Base-by-base conservation (phyloP, 371 early-diverging fungal species). In the Mucor circinelloides region DNA sequence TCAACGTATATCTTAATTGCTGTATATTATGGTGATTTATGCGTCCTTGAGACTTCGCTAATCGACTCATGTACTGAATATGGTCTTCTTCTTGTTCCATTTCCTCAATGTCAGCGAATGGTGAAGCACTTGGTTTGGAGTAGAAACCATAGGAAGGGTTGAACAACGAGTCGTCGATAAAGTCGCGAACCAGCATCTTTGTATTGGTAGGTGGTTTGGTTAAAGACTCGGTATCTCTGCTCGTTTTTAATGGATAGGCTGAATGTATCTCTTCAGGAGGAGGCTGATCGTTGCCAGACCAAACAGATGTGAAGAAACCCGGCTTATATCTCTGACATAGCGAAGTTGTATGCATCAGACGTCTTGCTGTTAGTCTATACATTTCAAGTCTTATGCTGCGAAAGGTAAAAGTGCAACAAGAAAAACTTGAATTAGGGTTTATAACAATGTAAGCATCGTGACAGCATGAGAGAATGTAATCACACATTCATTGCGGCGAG, bases 1-100 rank as follows among this genome's bases (percentile, higher is more conserved):
- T 95, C 6, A 98, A 95, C 1, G 99, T 97, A 75, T 97, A 97
- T 96, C 99, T 96, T 25, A 97, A 89, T 78, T 97, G 99, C 66
- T 67, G 56, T 19, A 68, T 32, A 44, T 55, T 44, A 19, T 36
- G 46, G n/a, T 60, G 44, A 42, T 56, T 52, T 30, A 34, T 31
- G 55, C 61, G 61, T 36, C 70, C 50, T 21, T 46, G 46, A 25
- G 61, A 60, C 36, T 60, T 42, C 17, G 55, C 56, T 42, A 64
- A 2, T 40, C 61, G 23, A 56, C 54, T 60, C 44, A 65, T 54
- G 27, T 42, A 58, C 17, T 57, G 55, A 32, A 68, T 56, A 38
- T 63, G 58, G 50, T 63, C 62, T 23, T 68, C 68, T 27, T 68
- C 68, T 40, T 59, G 42, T 31, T 67, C 55, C 28, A 42, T 58